phyloP scores from a whole-genome alignment of 2,329 filamentous ascomycete species.

The Pseudocercospora vitis region DNA sequence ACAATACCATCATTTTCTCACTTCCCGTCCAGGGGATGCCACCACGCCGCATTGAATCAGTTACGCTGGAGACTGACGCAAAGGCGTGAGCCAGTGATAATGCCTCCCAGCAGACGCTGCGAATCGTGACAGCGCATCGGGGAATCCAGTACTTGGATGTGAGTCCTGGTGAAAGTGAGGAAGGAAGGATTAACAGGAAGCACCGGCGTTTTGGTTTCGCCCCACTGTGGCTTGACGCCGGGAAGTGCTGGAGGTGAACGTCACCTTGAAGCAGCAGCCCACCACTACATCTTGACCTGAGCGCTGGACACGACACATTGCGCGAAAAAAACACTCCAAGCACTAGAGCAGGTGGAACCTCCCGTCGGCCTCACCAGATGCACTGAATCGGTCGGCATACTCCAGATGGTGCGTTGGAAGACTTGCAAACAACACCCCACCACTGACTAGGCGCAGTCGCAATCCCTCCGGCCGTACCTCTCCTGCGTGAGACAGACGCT shows the following conservation, averaged over 20 bases:
- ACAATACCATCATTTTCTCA: neutral
- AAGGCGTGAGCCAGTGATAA: neutral
- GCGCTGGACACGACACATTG: neutral
- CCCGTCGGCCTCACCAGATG: no score
- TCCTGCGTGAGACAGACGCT: conserved; percentile 93
- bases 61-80: neutral
- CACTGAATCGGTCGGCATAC: no score
- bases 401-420: conserved; percentile 21
- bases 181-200: neutral
- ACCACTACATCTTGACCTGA: neutral
- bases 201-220: neutral
- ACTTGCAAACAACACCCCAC: neutral
- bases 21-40: neutral
- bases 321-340: no score
- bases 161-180: neutral
- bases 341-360: no score
- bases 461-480: conserved; percentile 94
- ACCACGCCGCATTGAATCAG: neutral
- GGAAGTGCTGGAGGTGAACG: neutral
- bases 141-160: neutral
- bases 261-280: neutral
- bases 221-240: neutral
- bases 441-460: conserved; percentile 62
- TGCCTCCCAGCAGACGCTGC: neutral
- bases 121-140: conserved; percentile 1